Conservation (phyloP, 345 rosid species). For the Sisymbrium altissimum region DNA sequence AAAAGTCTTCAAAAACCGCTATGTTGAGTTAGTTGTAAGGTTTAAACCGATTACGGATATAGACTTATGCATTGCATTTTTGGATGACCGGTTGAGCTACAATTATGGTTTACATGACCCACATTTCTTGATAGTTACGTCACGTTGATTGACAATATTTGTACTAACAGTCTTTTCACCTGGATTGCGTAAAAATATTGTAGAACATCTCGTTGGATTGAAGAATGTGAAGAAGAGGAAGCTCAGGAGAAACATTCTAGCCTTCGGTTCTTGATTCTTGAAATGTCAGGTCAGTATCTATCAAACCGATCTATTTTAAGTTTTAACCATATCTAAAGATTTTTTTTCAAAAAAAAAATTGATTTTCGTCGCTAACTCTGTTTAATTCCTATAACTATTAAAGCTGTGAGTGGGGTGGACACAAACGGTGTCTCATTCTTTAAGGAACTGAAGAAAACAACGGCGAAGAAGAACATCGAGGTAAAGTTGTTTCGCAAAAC, state of each 20-base stretch:
- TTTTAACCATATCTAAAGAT: neutral
- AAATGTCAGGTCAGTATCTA: slow-evolving; percentile 58
- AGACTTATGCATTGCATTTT: neutral
- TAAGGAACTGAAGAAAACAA: slow-evolving; percentile 57
- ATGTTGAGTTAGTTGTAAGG: too few relatives aligned
- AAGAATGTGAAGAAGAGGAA: slow-evolving; percentile 65
- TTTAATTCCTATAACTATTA: neutral
- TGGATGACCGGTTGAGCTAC: neutral
- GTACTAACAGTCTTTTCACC: neutral
- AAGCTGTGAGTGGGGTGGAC: slow-evolving; percentile 82
- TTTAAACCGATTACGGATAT: too few relatives aligned
- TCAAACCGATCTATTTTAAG: neutral
- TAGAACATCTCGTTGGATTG: slow-evolving; percentile 81
- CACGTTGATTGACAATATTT: neutral
- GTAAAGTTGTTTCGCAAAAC: slow-evolving; percentile 32
- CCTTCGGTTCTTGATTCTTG: slow-evolving; percentile 59
- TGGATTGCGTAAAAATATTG: neutral
- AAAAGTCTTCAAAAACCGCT: too few relatives aligned
- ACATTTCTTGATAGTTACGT: neutral
- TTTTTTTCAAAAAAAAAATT: neutral
- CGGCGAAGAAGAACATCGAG: slow-evolving; percentile 54
- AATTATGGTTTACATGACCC: neutral
- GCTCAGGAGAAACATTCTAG: slow-evolving; percentile 47
- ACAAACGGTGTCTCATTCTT: slow-evolving; percentile 75
- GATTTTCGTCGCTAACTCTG: neutral